These are phyloP conservation scores for Phanerochaete carnosa DNA, from an alignment of 768 basidiomycete genomes.

Conservation along the genomic window DNA sequence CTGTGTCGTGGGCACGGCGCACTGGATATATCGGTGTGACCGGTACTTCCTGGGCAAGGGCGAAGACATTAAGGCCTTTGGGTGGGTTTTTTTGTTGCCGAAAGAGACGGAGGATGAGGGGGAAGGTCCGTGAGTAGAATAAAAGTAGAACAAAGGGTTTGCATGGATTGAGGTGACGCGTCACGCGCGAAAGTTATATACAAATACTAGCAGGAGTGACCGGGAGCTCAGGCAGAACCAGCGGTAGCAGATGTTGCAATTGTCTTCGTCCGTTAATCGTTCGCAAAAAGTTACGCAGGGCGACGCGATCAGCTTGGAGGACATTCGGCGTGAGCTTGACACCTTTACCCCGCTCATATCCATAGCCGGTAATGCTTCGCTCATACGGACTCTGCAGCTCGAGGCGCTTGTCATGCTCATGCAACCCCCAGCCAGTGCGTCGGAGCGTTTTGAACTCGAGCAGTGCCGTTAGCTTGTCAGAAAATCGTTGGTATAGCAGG, in stretches of 20 bases:
- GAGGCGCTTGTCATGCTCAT: slow-evolving; percentile 1
- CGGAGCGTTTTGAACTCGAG: slow-evolving; percentile 6
- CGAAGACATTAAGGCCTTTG: slow-evolving; percentile 54
- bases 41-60: slow-evolving; percentile 57
- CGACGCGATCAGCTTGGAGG: slow-evolving; percentile 1
- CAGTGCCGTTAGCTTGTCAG: slow-evolving; percentile 11
- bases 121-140: neutral
- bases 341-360: slow-evolving; percentile 1
- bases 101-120: neutral
- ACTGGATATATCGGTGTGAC: slow-evolving; percentile 65
- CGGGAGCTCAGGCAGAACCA: neutral
- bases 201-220: neutral
- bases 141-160: neutral
- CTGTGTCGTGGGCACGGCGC: slow-evolving; percentile 53
- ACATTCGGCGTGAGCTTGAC: neutral
- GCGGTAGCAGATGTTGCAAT: neutral
- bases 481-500: slow-evolving; percentile 13
- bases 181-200: neutral
- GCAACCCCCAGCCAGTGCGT: slow-evolving; percentile 13
- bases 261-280: slow-evolving; percentile 1
- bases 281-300: slow-evolving; percentile 2
- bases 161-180: too few relatives aligned
- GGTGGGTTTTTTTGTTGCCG: slow-evolving; percentile 54
- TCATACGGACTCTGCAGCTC: slow-evolving; percentile 2
- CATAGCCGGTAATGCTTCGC: slow-evolving; percentile 3